Base-by-base conservation (phyloP, 2,329 filamentous ascomycete species). In the Zasmidium angulare region DNA sequence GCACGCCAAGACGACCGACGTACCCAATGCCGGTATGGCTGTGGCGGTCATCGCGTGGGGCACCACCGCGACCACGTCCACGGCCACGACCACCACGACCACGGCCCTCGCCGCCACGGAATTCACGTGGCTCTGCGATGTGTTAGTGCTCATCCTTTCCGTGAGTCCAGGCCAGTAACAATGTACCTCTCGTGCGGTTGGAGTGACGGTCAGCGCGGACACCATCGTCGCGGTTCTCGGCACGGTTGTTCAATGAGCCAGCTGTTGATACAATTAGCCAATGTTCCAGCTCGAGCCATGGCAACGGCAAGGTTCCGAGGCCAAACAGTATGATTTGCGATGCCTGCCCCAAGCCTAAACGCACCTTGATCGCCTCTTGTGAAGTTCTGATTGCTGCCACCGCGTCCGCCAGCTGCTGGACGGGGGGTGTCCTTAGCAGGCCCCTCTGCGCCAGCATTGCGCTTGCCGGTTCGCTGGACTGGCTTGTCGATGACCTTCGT, bases 401-500 rank as follows among this genome's bases (percentile, higher is more conserved):
- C 79, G 64, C 81, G 80, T 66, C 79, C 78, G 66, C 76, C 74
- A 66, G 75, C 72, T 47, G 70, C 68, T 52, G 69, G 66, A 49
- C 68, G 74, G 71, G 68, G 55, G 74, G 77, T 65, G 60, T 73
- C 69, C 24, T 49, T 51, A 59, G 69, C 68, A 60, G 89, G 86
- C 73, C 86, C 84, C 76, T 91, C 86, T 76, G 86, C 86, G 75
- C 89, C 88, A 75, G 85, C 89, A 81, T 93, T 93, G 82, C 91
- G 91, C 89, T 97, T 97, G 77, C 85, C 86, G 76, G 85, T 84
- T 78, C 91, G 88, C 73, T 86, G 82, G 69, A 83, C 79, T 68
- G 87, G 85, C 87, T 95, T 96, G 78, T 96, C 91, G 76, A 95
- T 85, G 77, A 90, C 89, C 86, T 91, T 95, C 72, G 90, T 87